Conservation (phyloP, 2,329 filamentous ascomycete genomes). For the Didymella glomerata region DNA sequence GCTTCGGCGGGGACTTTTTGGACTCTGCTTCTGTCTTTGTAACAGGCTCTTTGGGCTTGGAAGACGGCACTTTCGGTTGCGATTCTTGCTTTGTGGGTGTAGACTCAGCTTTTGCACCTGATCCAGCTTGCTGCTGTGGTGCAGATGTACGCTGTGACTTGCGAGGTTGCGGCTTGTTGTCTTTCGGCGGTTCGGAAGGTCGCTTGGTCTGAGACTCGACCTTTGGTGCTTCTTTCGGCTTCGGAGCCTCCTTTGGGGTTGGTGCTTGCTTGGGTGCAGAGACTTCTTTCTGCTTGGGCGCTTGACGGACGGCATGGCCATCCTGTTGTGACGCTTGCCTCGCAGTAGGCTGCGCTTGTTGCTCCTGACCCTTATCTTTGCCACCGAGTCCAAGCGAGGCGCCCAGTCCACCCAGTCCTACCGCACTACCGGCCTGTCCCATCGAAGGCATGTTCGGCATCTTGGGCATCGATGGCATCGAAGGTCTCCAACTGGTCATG, state of each 20-base stretch:
- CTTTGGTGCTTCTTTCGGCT: conserved; percentile 28
- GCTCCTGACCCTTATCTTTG: conserved; percentile 20
- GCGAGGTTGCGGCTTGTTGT: conserved; percentile 10
- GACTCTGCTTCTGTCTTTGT: conserved; percentile 4
- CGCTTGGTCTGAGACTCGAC: conserved; percentile 19
- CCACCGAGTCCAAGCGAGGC: conserved; percentile 35
- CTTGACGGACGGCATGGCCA: conserved; percentile 8
- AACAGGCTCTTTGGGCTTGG: conserved; percentile 2
- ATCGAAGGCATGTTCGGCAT: conserved; percentile 39
- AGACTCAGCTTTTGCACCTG: not conserved
- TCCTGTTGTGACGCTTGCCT: conserved; percentile 28
- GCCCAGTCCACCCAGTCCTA: conserved; percentile 40
- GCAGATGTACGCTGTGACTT: conserved; percentile 19
- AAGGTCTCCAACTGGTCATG: conserved; percentile 46
- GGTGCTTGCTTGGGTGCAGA: conserved; percentile 18
- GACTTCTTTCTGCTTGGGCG: conserved; percentile 8
- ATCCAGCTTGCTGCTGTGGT: conserved; percentile 2
- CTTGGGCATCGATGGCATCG: conserved; percentile 35
- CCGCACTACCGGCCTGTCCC: conserved; percentile 25
- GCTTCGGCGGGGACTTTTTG: conserved; percentile 19
- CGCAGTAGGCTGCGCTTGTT: conserved; percentile 15
- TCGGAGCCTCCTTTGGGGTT: conserved; percentile 25
- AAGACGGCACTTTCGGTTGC: not conserved
- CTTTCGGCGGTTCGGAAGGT: conserved; percentile 1
- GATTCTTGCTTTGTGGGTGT: conserved; percentile 1